Evolutionary conservation across 768 basidiomycete genomes (phyloP).

Genomic region (Mycena crocata): DNA sequence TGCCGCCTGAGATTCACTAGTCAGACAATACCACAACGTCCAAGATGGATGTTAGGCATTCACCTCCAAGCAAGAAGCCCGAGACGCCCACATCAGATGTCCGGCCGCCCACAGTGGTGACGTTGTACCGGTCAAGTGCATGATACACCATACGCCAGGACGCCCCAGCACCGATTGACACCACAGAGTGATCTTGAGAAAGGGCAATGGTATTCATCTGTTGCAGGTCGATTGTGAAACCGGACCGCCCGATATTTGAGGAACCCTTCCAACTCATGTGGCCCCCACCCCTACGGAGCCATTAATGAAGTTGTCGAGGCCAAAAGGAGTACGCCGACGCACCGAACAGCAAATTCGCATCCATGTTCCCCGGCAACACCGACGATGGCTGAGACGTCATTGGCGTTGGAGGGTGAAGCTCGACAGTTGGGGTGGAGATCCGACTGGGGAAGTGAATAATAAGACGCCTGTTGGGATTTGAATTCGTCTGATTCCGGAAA

Average conservation of each 20-base stretch:
- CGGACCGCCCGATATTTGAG: constrained; percentile 23
- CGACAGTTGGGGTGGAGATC: background rate
- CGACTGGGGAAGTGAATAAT: background rate
- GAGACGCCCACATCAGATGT: constrained; percentile 29
- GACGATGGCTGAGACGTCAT: background rate
- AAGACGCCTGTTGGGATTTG: background rate
- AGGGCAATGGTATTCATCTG: constrained; percentile 17
- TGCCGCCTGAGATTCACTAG: constrained; percentile 30
- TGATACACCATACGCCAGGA: constrained; percentile 27
- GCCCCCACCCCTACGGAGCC: constrained; percentile 1
- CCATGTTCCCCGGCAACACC: background rate
- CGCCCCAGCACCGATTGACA: constrained; percentile 22
- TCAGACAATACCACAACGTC: background rate
- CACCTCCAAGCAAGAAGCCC: constrained; percentile 32
- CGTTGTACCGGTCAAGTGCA: constrained; percentile 6
- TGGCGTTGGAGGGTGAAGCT: background rate
- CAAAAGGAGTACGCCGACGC: background rate
- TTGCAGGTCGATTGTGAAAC: constrained; percentile 27
- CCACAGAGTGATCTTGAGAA: constrained; percentile 8
- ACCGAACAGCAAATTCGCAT: constrained; percentile 10
- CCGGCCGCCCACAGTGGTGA: constrained; percentile 22
- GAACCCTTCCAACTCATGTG: constrained; percentile 27
- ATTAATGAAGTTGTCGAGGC: background rate
- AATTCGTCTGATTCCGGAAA: background rate
- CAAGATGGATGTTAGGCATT: background rate